These are phyloP conservation scores for Mycena rosella DNA, from an alignment of 768 basidiomycete genomes.

Conservation along the genomic window DNA sequence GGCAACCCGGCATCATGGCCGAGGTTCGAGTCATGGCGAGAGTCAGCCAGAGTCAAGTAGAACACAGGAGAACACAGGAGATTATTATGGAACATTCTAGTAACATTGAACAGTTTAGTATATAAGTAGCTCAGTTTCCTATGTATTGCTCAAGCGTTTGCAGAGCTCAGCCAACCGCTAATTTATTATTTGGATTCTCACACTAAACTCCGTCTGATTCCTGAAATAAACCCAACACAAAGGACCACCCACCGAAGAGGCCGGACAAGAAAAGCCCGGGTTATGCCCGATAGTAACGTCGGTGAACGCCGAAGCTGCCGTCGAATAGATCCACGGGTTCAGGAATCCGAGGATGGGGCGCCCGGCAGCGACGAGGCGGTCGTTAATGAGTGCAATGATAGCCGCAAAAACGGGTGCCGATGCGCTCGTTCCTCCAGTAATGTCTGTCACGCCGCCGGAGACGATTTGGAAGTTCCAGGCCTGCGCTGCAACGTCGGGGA, in stretches of 20 bases:
- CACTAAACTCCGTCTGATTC: too few relatives aligned
- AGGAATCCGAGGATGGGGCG: neutral
- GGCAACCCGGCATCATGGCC: too few relatives aligned
- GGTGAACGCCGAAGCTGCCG: neutral
- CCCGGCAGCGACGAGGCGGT: neutral
- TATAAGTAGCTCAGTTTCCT: too few relatives aligned
- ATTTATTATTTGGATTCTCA: too few relatives aligned
- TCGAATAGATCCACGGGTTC: neutral
- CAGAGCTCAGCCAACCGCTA: too few relatives aligned
- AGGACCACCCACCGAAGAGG: neutral
- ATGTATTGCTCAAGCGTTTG: too few relatives aligned
- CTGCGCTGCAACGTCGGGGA: conserved; percentile 35
- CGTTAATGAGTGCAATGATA: neutral
- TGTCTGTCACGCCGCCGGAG: neutral
- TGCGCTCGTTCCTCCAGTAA: neutral
- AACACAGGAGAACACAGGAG: too few relatives aligned
- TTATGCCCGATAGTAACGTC: neutral
- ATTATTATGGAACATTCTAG: too few relatives aligned
- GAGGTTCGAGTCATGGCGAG: too few relatives aligned
- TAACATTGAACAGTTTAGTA: too few relatives aligned
- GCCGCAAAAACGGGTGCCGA: neutral
- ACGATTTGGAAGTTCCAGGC: neutral
- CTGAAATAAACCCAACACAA: too few relatives aligned
- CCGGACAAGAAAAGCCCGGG: neutral
- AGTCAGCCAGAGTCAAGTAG: too few relatives aligned